A percentile compares a stretch with the other conserved stretches of the same genome.
Evolutionary conservation across 495 filamentous ascomycete genomes (phyloP).

Genomic region (Aspergillus egyptiacus): DNA sequence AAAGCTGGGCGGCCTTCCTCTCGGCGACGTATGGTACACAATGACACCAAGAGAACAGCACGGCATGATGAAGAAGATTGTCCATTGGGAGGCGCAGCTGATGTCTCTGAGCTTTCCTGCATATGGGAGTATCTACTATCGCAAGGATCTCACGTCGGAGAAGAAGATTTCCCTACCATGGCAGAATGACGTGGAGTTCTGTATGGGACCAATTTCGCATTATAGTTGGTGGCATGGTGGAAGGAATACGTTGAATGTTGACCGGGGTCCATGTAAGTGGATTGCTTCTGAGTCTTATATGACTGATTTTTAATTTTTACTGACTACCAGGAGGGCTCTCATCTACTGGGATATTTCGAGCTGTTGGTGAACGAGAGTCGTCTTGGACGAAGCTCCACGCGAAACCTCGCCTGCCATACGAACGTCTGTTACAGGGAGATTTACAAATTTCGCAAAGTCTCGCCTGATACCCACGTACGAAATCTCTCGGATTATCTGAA

Average conservation of each 20-base stretch:
- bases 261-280: conserved; percentile 29
- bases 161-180: conserved; percentile 3
- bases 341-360: conserved; percentile 17
- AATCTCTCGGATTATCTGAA: conserved; percentile 19
- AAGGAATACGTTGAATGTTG: conserved; percentile 8
- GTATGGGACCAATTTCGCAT: conserved; percentile 26
- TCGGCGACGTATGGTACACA: conserved; percentile 22
- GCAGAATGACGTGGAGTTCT: conserved; percentile 16
- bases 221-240: conserved; percentile 28
- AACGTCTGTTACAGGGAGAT: conserved; percentile 21
- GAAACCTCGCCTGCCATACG: conserved; percentile 18
- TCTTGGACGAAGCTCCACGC: conserved; percentile 14
- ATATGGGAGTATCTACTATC: conserved; percentile 30
- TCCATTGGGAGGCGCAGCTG: conserved; percentile 24
- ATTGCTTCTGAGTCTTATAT: neutral
- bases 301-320: neutral
- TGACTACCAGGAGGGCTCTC: too few species aligned
- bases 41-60: conserved; percentile 22
- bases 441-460: conserved; percentile 12
- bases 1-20: conserved; percentile 16
- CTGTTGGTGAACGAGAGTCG: conserved; percentile 19
- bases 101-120: conserved; percentile 24
- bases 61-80: conserved; percentile 25
- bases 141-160: conserved; percentile 7
- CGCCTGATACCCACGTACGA: conserved; percentile 17